Conservation (phyloP, 768 basidiomycete species). For the Neoboletus brunneissimus region DNA sequence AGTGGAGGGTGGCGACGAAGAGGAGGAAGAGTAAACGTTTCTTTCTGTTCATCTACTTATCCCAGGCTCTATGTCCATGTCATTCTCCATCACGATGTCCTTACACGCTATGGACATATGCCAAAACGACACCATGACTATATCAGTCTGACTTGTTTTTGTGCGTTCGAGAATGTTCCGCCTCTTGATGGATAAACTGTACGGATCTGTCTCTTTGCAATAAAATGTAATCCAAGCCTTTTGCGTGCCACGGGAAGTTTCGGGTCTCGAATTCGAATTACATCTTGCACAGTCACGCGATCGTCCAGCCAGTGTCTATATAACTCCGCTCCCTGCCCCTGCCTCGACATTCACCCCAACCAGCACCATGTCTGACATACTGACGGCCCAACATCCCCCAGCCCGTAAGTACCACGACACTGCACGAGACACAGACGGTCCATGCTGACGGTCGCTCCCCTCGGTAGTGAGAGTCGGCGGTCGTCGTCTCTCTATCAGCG, state of each 20-base stretch:
- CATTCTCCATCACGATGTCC: conserved; percentile 29
- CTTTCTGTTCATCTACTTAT: conserved; percentile 22
- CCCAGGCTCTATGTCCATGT: conserved; percentile 27
- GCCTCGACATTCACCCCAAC: neutral
- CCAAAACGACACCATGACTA: conserved; percentile 28
- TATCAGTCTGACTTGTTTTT: conserved; percentile 5
- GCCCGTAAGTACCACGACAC: conserved; percentile 40
- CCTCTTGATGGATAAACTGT: neutral
- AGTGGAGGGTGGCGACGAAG: conserved; percentile 85
- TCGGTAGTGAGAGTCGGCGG: conserved; percentile 45
- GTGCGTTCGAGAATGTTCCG: neutral
- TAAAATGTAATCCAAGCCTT: neutral
- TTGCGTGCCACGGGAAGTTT: neutral
- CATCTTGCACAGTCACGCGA: conserved; percentile 7
- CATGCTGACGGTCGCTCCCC: neutral
- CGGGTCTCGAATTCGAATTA: neutral
- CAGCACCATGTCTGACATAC: conserved; percentile 30
- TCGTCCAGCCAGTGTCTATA: neutral
- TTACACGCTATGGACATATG: conserved; percentile 30
- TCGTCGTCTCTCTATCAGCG: conserved; percentile 46
- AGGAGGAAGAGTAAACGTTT: conserved; percentile 75
- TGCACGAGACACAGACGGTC: neutral
- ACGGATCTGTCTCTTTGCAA: neutral
- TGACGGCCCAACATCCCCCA: conserved; percentile 42
- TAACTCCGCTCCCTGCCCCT: conserved; percentile 13